Base-by-base conservation (phyloP, 306 rosid genomes). In the Glycine latifolia region DNA sequence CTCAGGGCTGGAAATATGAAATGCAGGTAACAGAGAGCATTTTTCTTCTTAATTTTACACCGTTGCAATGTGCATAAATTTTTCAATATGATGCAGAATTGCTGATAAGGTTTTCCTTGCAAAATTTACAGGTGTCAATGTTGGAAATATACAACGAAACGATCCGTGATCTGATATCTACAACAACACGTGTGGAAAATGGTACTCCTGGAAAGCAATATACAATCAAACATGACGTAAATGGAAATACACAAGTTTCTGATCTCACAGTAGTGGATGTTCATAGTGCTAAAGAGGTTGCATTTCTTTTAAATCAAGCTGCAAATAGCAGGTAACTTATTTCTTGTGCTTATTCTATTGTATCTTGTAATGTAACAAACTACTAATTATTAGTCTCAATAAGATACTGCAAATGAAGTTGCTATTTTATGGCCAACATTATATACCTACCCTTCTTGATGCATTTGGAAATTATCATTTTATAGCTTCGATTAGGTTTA, bases 1-100 rank as follows among this genome's bases (percentile, higher is more conserved):
- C 89, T 75, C 99, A 95, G 80, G 99, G 99, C 72, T 95, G 99
- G 99, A 95, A 88, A 86, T 95, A 95, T 68, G 98, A 93, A 77
- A 90, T 95, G 98, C 99, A 95, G 97, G 99, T 95, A 78, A 69
- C 76, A 31, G 47, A 39, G 20, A 83, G 14, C 73, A 67, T 56
- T 62, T 82, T 3, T 75, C 83, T 68, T 80, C 75, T 72, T 50
- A 20, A 13, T 46, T 71, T 65, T 60, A 33, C 61, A 59, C 7
- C 65, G 20, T 63, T 68, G 55, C 39, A 63, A 37, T 54, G 26
- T 2, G 16, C 62, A 59, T 13, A 15, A 16, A 16, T 8, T 56
- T 73, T 43, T 48, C 47, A 55, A 26, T 39, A 43, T 43, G 47
- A 0, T 67, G 49, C 20, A 44, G 54, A 43, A 3, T 39, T 39